phyloP scores from a whole-genome alignment of 208 protist genomes.

The Acanthamoeba culbertsoni region DNA sequence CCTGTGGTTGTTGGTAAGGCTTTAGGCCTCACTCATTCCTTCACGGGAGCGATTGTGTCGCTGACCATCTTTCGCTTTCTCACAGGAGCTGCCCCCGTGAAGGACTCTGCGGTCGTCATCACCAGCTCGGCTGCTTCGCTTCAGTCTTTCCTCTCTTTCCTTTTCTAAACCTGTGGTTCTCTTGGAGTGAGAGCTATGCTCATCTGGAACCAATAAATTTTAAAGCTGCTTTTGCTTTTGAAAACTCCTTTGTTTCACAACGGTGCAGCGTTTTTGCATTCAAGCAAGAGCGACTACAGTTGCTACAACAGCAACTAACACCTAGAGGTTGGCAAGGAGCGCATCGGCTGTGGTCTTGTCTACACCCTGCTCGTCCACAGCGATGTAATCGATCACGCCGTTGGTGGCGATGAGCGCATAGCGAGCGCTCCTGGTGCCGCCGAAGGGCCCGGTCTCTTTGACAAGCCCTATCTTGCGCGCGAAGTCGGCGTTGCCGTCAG shows the following conservation, averaged over 20 bases:
- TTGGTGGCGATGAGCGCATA: constrained; percentile 24
- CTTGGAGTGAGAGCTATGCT: too few species aligned
- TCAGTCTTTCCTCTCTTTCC: not conserved
- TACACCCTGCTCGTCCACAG: constrained; percentile 42
- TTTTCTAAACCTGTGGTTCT: not conserved
- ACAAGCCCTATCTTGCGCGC: not conserved
- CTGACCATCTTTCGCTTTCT: not conserved
- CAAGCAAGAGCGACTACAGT: not conserved
- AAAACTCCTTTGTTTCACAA: too few species aligned
- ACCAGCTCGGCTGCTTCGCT: not conserved
- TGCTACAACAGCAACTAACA: not conserved
- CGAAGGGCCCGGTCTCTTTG: constrained; percentile 13
- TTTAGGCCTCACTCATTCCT: too few species aligned
- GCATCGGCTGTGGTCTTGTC: constrained; percentile 51
- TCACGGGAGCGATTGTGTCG: too few species aligned
- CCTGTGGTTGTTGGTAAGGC: not conserved
- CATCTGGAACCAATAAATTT: too few species aligned
- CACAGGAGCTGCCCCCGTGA: too few species aligned
- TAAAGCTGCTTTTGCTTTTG: too few species aligned
- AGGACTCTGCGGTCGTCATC: not conserved
- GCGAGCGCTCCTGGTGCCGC: constrained; percentile 49
- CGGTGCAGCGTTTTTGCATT: too few species aligned
- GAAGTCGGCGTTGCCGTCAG: constrained; percentile 56
- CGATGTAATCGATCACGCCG: constrained; percentile 60
- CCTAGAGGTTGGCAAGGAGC: constrained; percentile 50